phyloP scores from a whole-genome alignment of 345 rosid genomes.

The Pistacia atlantica region DNA sequence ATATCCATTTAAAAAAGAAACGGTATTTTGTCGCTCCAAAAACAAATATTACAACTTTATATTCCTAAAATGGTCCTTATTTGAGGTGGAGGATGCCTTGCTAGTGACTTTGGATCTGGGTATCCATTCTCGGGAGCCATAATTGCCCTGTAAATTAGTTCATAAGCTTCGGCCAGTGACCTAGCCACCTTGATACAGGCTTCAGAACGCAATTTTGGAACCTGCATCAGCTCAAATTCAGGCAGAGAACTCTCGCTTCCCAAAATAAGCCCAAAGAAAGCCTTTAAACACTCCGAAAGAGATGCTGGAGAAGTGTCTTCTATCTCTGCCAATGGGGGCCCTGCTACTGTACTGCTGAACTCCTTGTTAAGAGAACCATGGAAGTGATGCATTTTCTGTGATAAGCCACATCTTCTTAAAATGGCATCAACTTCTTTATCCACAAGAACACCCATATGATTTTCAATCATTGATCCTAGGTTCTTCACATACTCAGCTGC shows the following conservation, averaged over 20 bases:
- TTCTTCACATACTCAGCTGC: conserved; percentile 75
- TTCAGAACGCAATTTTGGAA: conserved; percentile 86
- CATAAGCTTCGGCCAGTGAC: conserved; percentile 77
- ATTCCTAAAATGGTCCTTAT: conserved; percentile 92
- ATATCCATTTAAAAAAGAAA: neutral
- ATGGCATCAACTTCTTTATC: conserved; percentile 87
- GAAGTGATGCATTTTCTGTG: conserved; percentile 69
- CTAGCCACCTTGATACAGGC: conserved; percentile 70
- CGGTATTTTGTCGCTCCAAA: no score
- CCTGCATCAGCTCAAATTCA: conserved; percentile 92
- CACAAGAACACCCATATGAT: conserved; percentile 62
- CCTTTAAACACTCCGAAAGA: conserved; percentile 75
- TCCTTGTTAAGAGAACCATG: conserved; percentile 39
- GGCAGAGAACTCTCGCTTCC: conserved; percentile 89
- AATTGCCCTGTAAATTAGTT: conserved; percentile 68
- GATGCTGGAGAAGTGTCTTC: conserved; percentile 67
- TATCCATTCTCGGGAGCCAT: conserved; percentile 75
- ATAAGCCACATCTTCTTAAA: conserved; percentile 68
- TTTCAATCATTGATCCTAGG: conserved; percentile 71
- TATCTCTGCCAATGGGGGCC: conserved; percentile 47
- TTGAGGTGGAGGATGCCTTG: conserved; percentile 94
- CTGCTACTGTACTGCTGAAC: neutral
- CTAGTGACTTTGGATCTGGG: conserved; percentile 82
- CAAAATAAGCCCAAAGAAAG: conserved; percentile 81
- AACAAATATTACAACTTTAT: conserved; percentile 26